Percentiles rank a stretch among this genome's conserved stretches.
These are phyloP conservation scores for Calonectria ilicicola DNA, from an alignment of 2,329 filamentous ascomycete genomes.

Conservation along the genomic window DNA sequence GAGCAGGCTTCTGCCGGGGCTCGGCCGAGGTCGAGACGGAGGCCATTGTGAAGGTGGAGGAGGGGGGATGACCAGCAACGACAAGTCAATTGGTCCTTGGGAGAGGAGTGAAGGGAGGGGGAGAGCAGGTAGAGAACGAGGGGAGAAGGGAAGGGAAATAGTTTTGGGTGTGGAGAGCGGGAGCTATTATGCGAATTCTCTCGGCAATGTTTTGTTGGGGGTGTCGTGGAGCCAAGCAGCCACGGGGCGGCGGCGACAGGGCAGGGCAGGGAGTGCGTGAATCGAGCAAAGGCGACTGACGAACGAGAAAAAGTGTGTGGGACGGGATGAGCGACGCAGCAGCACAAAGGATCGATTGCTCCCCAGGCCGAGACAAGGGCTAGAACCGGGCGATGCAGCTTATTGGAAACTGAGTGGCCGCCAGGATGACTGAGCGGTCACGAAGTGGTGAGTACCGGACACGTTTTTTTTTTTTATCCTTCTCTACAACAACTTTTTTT, in stretches of 20 bases:
- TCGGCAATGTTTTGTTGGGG: slow-evolving; percentile 45
- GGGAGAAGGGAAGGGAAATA: slow-evolving; percentile 3
- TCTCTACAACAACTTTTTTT: neutral
- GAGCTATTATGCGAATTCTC: slow-evolving; percentile 30
- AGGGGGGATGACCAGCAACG: slow-evolving; percentile 4
- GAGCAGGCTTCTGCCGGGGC: slow-evolving; percentile 55
- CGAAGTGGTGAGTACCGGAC: neutral
- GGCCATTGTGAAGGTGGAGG: slow-evolving; percentile 55
- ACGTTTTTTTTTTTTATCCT: no score
- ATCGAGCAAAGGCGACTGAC: neutral
- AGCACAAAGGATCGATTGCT: neutral
- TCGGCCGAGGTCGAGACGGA: slow-evolving; percentile 57
- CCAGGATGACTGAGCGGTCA: neutral
- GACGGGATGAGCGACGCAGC: neutral
- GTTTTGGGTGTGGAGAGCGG: slow-evolving; percentile 23
- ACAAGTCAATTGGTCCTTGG: slow-evolving; percentile 36
- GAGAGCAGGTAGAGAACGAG: slow-evolving; percentile 2
- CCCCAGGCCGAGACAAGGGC: neutral
- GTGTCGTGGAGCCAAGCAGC: slow-evolving; percentile 35
- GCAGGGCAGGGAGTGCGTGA: slow-evolving; percentile 17
- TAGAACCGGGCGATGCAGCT: neutral
- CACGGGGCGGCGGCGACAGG: slow-evolving; percentile 29
- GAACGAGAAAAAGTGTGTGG: neutral
- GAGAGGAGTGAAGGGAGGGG: slow-evolving; percentile 6
- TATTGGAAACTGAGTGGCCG: neutral